Conservation (phyloP, 2,329 filamentous ascomycete genomes). For the Penicillium sp. region DNA sequence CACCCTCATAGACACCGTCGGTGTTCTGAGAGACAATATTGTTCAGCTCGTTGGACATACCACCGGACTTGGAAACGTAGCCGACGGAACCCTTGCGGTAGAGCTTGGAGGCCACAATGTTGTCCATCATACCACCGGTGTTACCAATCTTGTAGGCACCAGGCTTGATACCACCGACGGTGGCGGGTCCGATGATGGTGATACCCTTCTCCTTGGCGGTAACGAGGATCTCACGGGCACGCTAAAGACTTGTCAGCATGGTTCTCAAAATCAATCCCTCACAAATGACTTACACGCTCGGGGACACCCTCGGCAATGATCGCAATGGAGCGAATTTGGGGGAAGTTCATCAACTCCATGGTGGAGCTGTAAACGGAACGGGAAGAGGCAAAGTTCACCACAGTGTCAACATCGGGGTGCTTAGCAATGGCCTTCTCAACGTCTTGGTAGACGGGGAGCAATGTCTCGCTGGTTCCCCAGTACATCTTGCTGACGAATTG, state of each 20-base stretch:
- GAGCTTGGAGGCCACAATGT: conserved; percentile 99
- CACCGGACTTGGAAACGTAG: conserved; percentile 99
- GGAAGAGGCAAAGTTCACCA: conserved; percentile 99
- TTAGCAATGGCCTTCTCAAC: conserved; percentile 88
- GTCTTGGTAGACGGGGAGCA: conserved; percentile 95
- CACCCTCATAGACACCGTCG: conserved; percentile 97
- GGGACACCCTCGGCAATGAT: conserved; percentile 99
- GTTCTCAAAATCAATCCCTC: not conserved
- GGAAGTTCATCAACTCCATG: conserved; percentile 95
- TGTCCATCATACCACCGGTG: conserved; percentile 99
- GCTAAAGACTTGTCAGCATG: conserved; percentile 46
- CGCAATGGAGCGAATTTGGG: conserved; percentile 96
- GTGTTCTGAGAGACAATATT: conserved; percentile 97
- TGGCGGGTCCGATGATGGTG: conserved; percentile 97
- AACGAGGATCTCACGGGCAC: conserved; percentile 95
- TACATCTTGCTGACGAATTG: conserved; percentile 99
- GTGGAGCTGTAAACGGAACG: conserved; percentile 98
- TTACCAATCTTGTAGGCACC: conserved; percentile 99
- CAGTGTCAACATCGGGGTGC: conserved; percentile 93
- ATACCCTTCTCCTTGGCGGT: conserved; percentile 97
- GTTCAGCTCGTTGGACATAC: conserved; percentile 99
- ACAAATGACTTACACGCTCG: conserved; percentile 63
- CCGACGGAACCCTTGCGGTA: conserved; percentile 98
- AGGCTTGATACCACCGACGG: conserved; percentile 98
- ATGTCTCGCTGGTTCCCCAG: conserved; percentile 99